A percentile compares a stretch with the other conserved stretches of the same genome.
These are phyloP conservation scores for Mycena galopus DNA, from an alignment of 768 basidiomycete species.

Conservation along the genomic window DNA sequence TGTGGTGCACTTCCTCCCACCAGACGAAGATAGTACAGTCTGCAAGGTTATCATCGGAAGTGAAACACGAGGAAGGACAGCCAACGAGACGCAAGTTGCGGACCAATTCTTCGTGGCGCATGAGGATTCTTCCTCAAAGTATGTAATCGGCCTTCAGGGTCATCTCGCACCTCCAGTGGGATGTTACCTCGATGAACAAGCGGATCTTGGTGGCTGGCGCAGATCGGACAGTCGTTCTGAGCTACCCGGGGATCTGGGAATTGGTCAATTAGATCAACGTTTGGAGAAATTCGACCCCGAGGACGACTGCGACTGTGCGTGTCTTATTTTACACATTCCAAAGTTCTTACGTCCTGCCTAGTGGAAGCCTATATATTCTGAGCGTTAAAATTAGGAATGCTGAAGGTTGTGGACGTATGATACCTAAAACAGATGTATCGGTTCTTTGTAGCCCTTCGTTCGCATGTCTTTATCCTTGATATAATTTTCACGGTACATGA, in stretches of 20 bases:
- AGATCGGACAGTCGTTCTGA: slow-evolving; percentile 11
- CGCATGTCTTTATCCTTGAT: too few species aligned
- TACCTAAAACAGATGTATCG: too few species aligned
- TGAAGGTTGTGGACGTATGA: neutral
- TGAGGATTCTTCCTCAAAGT: neutral
- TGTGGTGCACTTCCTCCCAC: slow-evolving; percentile 41
- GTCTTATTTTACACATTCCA: neutral
- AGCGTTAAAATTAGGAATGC: neutral
- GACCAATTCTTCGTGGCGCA: neutral
- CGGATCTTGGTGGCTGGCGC: slow-evolving; percentile 43
- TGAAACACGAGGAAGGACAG: slow-evolving; percentile 14
- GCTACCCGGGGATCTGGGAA: slow-evolving; percentile 35
- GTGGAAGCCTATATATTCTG: neutral
- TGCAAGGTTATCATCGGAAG: slow-evolving; percentile 35
- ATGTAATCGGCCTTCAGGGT: neutral
- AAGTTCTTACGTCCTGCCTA: neutral
- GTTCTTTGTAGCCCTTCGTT: too few species aligned
- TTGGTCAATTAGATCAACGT: slow-evolving; percentile 41
- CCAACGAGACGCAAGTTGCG: neutral
- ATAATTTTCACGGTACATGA: too few species aligned
- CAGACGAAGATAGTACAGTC: neutral
- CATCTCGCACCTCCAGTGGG: slow-evolving; percentile 33
- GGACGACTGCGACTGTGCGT: slow-evolving; percentile 42
- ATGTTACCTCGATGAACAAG: slow-evolving; percentile 33
- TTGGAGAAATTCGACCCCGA: slow-evolving; percentile 43